Evolutionary conservation across 2,329 filamentous ascomycete species (phyloP).

Genomic region (Parascedosporium putredinis): DNA sequence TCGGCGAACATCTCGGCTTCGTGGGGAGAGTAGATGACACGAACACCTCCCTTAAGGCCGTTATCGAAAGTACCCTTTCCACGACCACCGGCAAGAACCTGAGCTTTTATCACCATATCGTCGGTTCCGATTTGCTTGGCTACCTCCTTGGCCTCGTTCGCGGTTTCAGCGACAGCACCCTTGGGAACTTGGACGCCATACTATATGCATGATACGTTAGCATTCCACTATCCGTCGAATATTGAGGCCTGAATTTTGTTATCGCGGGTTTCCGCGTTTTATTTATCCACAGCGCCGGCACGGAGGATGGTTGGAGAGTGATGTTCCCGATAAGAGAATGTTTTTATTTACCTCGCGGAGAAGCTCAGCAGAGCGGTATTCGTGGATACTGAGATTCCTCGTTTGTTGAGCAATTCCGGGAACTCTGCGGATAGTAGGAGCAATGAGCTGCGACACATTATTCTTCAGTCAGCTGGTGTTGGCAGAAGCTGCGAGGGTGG

Average conservation of each 20-base stretch:
- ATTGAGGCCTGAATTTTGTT: too few relatives aligned
- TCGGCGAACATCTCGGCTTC: conserved; percentile 95
- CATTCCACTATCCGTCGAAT: conserved; percentile 8
- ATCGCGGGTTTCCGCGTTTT: too few relatives aligned
- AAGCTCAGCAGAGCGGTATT: conserved; percentile 92
- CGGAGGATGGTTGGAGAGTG: neutral
- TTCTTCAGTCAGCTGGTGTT: conserved; percentile 6
- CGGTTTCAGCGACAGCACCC: conserved; percentile 72
- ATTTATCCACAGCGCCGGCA: too few relatives aligned
- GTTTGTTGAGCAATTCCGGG: conserved; percentile 66
- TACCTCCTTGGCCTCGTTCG: conserved; percentile 81
- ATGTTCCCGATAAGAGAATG: neutral
- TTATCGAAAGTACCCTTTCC: conserved; percentile 98
- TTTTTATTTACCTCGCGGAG: conserved; percentile 53
- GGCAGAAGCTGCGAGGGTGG: conserved; percentile 10
- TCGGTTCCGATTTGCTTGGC: conserved; percentile 85
- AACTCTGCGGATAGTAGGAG: conserved; percentile 40
- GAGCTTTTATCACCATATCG: conserved; percentile 99
- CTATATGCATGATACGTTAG: conserved; percentile 31
- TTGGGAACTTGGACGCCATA: conserved; percentile 92
- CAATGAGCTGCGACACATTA: conserved; percentile 14
- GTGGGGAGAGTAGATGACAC: conserved; percentile 96
- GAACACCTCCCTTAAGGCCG: conserved; percentile 95
- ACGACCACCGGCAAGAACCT: conserved; percentile 94
- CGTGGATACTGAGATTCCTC: conserved; percentile 90